Percentiles rank a stretch among this genome's conserved stretches.
These are phyloP conservation scores for Trichosporon coremiiforme DNA, from an alignment of 1,284 basidiomycete species.

Conservation along the genomic window DNA sequence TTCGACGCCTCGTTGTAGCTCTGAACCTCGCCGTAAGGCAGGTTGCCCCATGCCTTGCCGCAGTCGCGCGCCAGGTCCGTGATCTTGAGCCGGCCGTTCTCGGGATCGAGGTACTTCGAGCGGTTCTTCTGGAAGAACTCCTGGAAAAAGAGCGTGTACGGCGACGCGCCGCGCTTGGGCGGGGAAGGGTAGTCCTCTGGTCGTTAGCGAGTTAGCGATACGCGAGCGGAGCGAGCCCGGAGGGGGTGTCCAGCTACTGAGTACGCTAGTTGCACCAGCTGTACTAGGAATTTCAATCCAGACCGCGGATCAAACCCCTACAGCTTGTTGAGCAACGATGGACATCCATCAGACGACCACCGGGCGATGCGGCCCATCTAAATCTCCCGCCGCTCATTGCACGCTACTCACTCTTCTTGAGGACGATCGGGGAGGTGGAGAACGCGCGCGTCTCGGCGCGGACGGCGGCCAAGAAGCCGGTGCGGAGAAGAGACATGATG, in stretches of 20 bases:
- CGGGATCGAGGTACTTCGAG: conserved; percentile 10
- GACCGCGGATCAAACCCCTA: neutral
- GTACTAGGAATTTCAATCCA: no score
- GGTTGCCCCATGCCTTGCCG: conserved; percentile 34
- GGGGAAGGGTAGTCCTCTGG: conserved; percentile 12
- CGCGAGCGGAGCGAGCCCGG: no score
- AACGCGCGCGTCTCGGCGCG: conserved; percentile 8
- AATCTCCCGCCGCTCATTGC: neutral
- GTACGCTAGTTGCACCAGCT: no score
- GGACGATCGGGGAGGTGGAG: neutral
- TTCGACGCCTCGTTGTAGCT: conserved; percentile 20
- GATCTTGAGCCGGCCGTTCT: conserved; percentile 35
- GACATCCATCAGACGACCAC: neutral
- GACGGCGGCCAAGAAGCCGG: conserved; percentile 5
- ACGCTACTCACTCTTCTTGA: neutral
- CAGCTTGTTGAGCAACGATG: neutral
- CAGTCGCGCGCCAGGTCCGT: conserved; percentile 25
- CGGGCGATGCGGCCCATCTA: neutral
- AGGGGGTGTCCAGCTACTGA: no score
- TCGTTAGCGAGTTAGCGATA: neutral
- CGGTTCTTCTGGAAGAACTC: conserved; percentile 24
- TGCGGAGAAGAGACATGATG: conserved; percentile 12
- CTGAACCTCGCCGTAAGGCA: conserved; percentile 26
- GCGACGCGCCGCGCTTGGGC: conserved; percentile 31
- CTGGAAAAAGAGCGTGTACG: conserved; percentile 41